Evolutionary conservation across 805 yeast genomes (phyloP).

Genomic region (Cyberlindnera xylosilytica): DNA sequence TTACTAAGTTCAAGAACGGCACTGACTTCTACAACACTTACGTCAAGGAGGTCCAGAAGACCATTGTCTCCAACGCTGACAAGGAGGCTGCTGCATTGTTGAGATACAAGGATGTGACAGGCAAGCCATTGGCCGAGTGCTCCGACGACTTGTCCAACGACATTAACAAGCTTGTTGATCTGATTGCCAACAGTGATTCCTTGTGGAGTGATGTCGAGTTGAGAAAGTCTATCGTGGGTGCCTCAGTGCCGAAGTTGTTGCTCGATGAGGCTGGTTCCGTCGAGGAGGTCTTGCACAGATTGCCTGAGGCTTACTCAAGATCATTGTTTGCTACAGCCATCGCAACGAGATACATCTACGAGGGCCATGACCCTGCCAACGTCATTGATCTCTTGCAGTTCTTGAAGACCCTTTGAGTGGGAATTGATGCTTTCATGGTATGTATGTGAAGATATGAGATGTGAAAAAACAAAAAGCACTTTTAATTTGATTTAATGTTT

Average conservation of each 20-base stretch:
- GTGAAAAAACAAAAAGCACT: too few species aligned
- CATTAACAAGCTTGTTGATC: slow-evolving; percentile 82
- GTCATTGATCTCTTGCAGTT: slow-evolving; percentile 29
- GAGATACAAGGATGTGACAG: slow-evolving; percentile 65
- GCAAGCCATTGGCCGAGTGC: slow-evolving; percentile 57
- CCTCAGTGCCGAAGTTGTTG: slow-evolving; percentile 76
- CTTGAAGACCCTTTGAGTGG: slow-evolving; percentile 18
- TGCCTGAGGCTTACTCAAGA: slow-evolving; percentile 83
- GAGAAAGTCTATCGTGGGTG: slow-evolving; percentile 71
- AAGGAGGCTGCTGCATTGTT: slow-evolving; percentile 86
- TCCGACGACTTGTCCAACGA: slow-evolving; percentile 83
- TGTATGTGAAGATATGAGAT: too few species aligned
- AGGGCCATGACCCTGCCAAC: slow-evolving; percentile 26
- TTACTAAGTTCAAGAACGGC: slow-evolving; percentile 63
- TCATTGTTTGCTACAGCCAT: slow-evolving; percentile 58
- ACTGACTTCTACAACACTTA: slow-evolving; percentile 81
- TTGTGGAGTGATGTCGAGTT: slow-evolving; percentile 79
- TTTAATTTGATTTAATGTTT: too few species aligned
- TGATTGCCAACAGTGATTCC: slow-evolving; percentile 76
- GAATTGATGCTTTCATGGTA: too few species aligned
- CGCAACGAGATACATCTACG: slow-evolving; percentile 27
- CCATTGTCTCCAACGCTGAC: slow-evolving; percentile 73
- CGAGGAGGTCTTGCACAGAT: slow-evolving; percentile 64
- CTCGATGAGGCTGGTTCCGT: slow-evolving; percentile 70
- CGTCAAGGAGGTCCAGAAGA: slow-evolving; percentile 77